These are phyloP conservation scores for Boechera retrofracta DNA, from an alignment of 345 rosid genomes.

Conservation along the genomic window DNA sequence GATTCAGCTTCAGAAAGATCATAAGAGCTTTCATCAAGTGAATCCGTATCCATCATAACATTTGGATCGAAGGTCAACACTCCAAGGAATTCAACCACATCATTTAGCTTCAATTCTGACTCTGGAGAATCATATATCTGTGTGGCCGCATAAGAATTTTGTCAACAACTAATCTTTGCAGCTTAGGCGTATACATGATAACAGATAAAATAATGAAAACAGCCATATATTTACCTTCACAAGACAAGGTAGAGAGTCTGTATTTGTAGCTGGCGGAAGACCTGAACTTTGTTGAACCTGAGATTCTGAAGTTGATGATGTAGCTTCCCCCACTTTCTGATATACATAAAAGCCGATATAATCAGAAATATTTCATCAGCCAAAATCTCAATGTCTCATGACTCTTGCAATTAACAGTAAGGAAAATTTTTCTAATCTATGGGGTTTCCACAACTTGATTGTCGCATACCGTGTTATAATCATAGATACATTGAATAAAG, in stretches of 20 bases:
- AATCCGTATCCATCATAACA: constrained; percentile 46
- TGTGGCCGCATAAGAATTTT: neutral
- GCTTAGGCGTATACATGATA: neutral
- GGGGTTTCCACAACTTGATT: neutral
- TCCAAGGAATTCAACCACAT: constrained; percentile 87
- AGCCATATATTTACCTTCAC: constrained; percentile 59
- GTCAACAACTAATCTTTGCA: constrained; percentile 12
- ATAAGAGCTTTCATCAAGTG: constrained; percentile 53
- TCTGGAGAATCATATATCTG: constrained; percentile 87
- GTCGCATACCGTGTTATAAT: neutral
- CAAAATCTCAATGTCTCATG: constrained; percentile 3
- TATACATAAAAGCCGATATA: neutral
- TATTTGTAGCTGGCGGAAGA: constrained; percentile 36
- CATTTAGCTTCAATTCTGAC: constrained; percentile 83
- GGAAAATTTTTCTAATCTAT: neutral
- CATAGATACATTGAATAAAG: neutral
- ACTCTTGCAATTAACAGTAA: neutral
- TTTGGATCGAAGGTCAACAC: constrained; percentile 70
- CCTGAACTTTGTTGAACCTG: constrained; percentile 40
- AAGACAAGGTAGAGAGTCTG: constrained; percentile 64
- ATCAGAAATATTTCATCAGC: neutral
- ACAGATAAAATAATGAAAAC: neutral
- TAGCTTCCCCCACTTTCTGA: constrained; percentile 67
- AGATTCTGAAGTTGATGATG: constrained; percentile 52
- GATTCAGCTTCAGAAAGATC: constrained; percentile 56